Evolutionary conservation across 2,329 filamentous ascomycete genomes (phyloP), one percentile per base, ranked within the genome.

Genomic region (Graphiopsis chlorocephala): DNA sequence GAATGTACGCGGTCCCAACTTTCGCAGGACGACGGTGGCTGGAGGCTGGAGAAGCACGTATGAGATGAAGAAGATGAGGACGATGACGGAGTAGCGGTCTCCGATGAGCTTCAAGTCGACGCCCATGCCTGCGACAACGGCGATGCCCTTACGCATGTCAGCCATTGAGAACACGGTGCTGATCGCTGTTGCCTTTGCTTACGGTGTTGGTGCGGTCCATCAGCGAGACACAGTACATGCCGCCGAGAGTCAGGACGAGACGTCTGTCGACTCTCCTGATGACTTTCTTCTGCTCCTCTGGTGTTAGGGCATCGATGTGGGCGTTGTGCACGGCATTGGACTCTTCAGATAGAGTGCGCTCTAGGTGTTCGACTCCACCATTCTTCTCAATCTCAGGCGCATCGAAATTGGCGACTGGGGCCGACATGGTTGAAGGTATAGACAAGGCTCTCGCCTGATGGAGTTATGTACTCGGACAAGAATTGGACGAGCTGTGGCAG

Each of bases 11-110:
- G 76, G 75, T 0, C 90, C 90, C 58, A 92, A 71, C 71, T 86
- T 86, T 33, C 90, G 86, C 55, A 90, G 82, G 29, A 91, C 76
- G 52, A 92, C 78, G 0, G 90, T 92, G 2, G 89, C 89, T 0
- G 88, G 88, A 0, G 89, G 86, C 72, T 93, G 89, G 66, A 91
- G 89, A 56, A 90, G 61, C 66, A 89, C 84, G 74, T 92, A 93
- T 35, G 88, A 85, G 68, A 91, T 82, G 80, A 92, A 92, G 80
- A 92, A 92, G 72, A 91, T 82, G 38, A 92, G 80, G 4, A 89
- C 89, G 64, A 89, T 83, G 23, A 74, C 72, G 23, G 64, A 67
- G 65, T 71, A 71, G 23, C 74, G 72, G 47, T 70, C 68, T 29
- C 71, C 71, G 33, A 71, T 71, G 28, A 76, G 69, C 50, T 70